Evolutionary conservation across 2,329 filamentous ascomycete genomes (phyloP).

Genomic region (Hyphodiscus sp.): DNA sequence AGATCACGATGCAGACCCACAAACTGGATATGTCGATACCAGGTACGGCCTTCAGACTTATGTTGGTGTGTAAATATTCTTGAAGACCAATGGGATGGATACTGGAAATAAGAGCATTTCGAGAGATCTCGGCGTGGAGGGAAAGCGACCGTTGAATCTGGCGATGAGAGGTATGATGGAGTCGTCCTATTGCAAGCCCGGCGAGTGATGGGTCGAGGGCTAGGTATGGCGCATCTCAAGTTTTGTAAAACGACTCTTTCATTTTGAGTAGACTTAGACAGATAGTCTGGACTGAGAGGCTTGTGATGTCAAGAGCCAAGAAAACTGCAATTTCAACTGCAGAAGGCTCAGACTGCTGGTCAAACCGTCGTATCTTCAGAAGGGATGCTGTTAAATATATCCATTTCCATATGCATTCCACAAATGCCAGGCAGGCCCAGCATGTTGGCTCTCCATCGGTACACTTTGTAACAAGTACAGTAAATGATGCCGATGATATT

Average conservation of each 20-base stretch:
- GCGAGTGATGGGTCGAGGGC: constrained; percentile 7
- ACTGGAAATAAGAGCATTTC: neutral
- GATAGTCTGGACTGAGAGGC: too few relatives aligned
- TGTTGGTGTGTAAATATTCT: neutral
- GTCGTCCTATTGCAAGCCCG: constrained; percentile 10
- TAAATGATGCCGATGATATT: too few relatives aligned
- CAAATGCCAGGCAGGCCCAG: too few relatives aligned
- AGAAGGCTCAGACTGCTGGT: too few relatives aligned
- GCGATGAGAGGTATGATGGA: constrained; percentile 24
- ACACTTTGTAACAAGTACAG: too few relatives aligned
- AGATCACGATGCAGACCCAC: neutral
- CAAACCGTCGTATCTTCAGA: too few relatives aligned
- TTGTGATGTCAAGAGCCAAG: too few relatives aligned
- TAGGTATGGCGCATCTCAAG: constrained; percentile 15
- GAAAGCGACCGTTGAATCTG: constrained; percentile 23
- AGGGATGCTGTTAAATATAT: too few relatives aligned
- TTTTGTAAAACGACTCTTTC: neutral
- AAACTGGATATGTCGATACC: neutral
- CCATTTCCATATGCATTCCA: too few relatives aligned
- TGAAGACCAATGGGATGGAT: neutral
- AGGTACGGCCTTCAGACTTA: neutral
- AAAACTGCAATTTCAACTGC: too few relatives aligned
- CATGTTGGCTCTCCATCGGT: too few relatives aligned
- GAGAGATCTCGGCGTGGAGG: neutral
- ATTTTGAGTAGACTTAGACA: neutral